These are phyloP conservation scores for Eragrostis tef DNA, from an alignment of 202 grass and related monocot species.

Conservation along the genomic window DNA sequence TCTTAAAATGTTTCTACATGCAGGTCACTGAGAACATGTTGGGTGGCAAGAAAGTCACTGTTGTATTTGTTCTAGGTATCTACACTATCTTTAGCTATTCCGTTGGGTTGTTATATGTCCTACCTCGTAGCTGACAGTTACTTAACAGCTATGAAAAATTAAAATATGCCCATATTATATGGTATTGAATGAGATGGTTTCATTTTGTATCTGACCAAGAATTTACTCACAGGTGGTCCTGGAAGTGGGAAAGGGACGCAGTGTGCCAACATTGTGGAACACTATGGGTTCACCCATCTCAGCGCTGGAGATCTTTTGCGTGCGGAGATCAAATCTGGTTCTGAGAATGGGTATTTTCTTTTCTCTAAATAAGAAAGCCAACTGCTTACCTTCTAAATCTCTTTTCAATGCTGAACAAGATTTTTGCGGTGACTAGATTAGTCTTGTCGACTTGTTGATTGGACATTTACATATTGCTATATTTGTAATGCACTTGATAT, in stretches of 20 bases:
- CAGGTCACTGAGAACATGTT: conserved; percentile 63
- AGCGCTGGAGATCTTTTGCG: conserved; percentile 95
- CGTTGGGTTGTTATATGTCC: conserved; percentile 4
- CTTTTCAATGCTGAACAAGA: background rate
- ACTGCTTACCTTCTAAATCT: background rate
- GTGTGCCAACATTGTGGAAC: conserved; percentile 92
- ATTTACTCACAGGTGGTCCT: conserved; percentile 75
- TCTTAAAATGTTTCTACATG: conserved; percentile 38
- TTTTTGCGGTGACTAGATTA: background rate
- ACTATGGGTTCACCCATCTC: conserved; percentile 93
- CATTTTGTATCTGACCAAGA: conserved; percentile 42
- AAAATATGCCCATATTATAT: background rate
- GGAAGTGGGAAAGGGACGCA: conserved; percentile 96
- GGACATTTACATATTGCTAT: conserved; percentile 33
- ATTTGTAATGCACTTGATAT: conserved; percentile 36
- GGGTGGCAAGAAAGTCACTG: conserved; percentile 73
- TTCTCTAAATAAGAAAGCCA: conserved; percentile 31
- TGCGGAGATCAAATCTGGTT: conserved; percentile 87
- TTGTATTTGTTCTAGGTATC: conserved; percentile 85
- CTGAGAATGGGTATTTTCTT: conserved; percentile 81
- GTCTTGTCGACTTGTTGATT: background rate
- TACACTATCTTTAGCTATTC: conserved; percentile 9
- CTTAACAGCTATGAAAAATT: conserved; percentile 15
- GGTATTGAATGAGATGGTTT: background rate
- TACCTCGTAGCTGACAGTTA: background rate